These are phyloP conservation scores for Zygosaccharomyces pseudorouxii DNA, from an alignment of 805 yeast species.

Conservation along the genomic window DNA sequence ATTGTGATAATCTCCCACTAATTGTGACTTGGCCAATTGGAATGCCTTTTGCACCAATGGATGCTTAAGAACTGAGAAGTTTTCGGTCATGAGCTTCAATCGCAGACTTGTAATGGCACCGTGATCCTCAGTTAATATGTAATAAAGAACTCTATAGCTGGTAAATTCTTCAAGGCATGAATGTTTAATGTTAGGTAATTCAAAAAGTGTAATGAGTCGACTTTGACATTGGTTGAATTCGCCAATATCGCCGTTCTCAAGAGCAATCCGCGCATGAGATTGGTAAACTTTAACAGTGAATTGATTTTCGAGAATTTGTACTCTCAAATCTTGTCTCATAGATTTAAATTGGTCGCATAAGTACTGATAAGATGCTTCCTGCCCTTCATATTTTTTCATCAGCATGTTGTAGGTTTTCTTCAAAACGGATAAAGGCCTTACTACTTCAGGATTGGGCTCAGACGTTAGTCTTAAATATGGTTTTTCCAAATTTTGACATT, in stretches of 20 bases:
- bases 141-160: slow-evolving; percentile 68
- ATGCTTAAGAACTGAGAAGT: slow-evolving; percentile 16
- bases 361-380: slow-evolving; percentile 62
- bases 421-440: slow-evolving; percentile 66
- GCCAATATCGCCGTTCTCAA: slow-evolving; percentile 79
- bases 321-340: slow-evolving; percentile 87
- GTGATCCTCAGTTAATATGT: slow-evolving; percentile 65
- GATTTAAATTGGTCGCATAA: slow-evolving; percentile 88
- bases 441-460: slow-evolving; percentile 80
- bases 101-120: slow-evolving; percentile 25
- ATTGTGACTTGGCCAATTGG: slow-evolving; percentile 30
- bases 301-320: slow-evolving; percentile 75
- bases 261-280: slow-evolving; percentile 80
- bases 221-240: slow-evolving; percentile 95
- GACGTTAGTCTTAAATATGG: slow-evolving; percentile 80
- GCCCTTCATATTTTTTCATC: slow-evolving; percentile 45
- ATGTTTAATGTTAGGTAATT: slow-evolving; percentile 36
- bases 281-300: slow-evolving; percentile 80
- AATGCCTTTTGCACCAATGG: slow-evolving; percentile 28
- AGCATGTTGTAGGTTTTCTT: slow-evolving; percentile 53
- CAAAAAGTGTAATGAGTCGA: slow-evolving; percentile 63
- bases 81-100: slow-evolving; percentile 20
- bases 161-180: slow-evolving; percentile 56
- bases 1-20: slow-evolving; percentile 47
- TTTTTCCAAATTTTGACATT: slow-evolving; percentile 64